Evolutionary conservation across 1,284 basidiomycete species (phyloP), one percentile per base, ranked within the genome.

Genomic region (Athelia psychrophila): DNA sequence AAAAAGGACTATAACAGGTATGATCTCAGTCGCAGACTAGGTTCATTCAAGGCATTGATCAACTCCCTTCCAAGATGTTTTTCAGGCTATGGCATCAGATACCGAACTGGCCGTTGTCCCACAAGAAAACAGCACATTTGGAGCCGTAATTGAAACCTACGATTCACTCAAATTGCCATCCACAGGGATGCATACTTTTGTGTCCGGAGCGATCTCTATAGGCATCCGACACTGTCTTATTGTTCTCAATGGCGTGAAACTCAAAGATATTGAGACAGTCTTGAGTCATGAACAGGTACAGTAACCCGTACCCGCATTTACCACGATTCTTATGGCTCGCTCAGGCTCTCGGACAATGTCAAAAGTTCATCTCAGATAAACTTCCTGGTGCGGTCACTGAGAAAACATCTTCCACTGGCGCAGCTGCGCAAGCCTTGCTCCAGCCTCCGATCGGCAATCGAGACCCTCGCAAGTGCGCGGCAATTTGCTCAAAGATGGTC

Each of bases 341-440:
- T 13, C 22, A 91, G 88, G 88, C 88, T 15, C 66, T 91, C 20
- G 88, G 88, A n/a, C 88, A 91, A 65, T 91, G 88, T 64, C 73
- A 70, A 22, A 67, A 62, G 12, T 91, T 85, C 65, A 64, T 91
- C 18, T 61, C 69, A 22, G 59, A 66, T 48, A 63, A 80, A 47
- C 63, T 91, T 15, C 84, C 88, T 0, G 57, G 60, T 13, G 85
- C 78, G 2, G 60, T 70, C 1, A 62, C 76, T 20, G 72, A 82
- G 51, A 81, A 78, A 59, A 81, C 76, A 15, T 58, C 81, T 3
- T 91, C 88, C 2, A 91, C 88, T 4, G 86, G 86, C 0, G 76
- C 75, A 4, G 88, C 88, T 13, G 89, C 88, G 1, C 71, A 75
- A 58, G 68, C 69, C 4, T 56, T 91, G 4, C 62, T 81, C 6